Conservation (phyloP, 1,284 basidiomycete species). For the Apiotrichum montevideense region DNA sequence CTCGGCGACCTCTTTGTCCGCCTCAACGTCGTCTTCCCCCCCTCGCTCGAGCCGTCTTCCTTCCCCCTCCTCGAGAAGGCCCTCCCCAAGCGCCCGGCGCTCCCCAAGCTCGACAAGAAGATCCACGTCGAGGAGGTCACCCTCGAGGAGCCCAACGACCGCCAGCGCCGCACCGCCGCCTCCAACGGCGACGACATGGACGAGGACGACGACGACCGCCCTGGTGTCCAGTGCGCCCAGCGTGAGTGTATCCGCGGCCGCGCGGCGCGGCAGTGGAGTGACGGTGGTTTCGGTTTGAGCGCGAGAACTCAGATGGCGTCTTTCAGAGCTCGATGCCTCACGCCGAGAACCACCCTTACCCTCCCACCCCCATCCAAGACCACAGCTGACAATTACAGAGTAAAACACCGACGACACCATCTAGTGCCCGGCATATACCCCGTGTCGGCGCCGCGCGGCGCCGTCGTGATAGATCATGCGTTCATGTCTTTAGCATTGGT, state of each 20-base stretch:
- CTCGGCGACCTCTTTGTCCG: constrained; percentile 89
- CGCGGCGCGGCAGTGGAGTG: no score
- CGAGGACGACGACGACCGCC: constrained; percentile 61
- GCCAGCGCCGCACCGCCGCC: constrained; percentile 56
- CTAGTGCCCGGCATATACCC: constrained; percentile 8
- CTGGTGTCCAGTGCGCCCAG: constrained; percentile 51
- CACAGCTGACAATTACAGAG: constrained; percentile 7
- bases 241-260: constrained; percentile 32
- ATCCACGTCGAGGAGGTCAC: constrained; percentile 77
- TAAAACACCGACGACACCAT: constrained; percentile 7
- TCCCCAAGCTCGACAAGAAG: constrained; percentile 64
- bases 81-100: constrained; percentile 68
- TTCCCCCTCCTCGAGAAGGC: constrained; percentile 78
- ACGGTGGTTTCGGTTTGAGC: no score
- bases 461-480: constrained; percentile 10
- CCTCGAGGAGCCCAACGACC: constrained; percentile 73
- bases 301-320: no score
- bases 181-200: constrained; percentile 68
- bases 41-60: constrained; percentile 61
- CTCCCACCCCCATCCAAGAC: no score
- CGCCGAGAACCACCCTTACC: no score
- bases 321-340: no score
- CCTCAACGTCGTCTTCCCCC: constrained; percentile 85
- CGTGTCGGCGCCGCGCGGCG: constrained; percentile 1
- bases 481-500: constrained; percentile 19